phyloP scores from a whole-genome alignment of 2,329 filamentous ascomycete species.

The Fusarium stilboides region DNA sequence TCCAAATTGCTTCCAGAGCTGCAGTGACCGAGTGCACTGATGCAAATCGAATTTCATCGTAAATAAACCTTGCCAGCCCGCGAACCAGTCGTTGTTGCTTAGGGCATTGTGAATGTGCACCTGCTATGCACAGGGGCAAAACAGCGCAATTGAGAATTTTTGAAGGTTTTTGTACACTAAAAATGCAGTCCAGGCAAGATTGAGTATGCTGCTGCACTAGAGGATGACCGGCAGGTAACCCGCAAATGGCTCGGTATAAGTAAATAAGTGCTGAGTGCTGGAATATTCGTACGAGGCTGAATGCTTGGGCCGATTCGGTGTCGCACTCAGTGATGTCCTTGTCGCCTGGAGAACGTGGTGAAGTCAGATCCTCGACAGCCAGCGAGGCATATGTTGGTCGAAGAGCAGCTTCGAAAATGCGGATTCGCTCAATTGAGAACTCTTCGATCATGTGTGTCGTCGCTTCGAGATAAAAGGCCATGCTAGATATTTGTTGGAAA shows the following conservation, averaged over 20 bases:
- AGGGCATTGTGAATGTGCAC: slow-evolving; percentile 52
- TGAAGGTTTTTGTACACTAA: slow-evolving; percentile 54
- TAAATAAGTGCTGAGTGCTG: slow-evolving; percentile 60
- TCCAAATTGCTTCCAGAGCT: slow-evolving; percentile 46
- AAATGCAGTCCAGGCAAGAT: slow-evolving; percentile 56
- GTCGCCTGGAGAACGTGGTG: not conserved
- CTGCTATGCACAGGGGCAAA: slow-evolving; percentile 57
- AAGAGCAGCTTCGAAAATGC: slow-evolving; percentile 48
- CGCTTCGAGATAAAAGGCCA: slow-evolving; percentile 51
- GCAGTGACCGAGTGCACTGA: slow-evolving; percentile 56
- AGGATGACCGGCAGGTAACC: slow-evolving; percentile 56
- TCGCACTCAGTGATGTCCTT: slow-evolving; percentile 30
- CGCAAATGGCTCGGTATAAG: slow-evolving; percentile 60
- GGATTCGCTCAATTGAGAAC: slow-evolving; percentile 51
- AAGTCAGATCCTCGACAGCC: slow-evolving; percentile 46
- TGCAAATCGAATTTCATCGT: slow-evolving; percentile 53
- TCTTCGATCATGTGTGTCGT: slow-evolving; percentile 33
- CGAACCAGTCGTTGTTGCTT: slow-evolving; percentile 50
- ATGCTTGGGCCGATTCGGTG: slow-evolving; percentile 53
- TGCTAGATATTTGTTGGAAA: slow-evolving; percentile 52
- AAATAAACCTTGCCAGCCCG: slow-evolving; percentile 43
- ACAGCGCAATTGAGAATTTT: slow-evolving; percentile 59
- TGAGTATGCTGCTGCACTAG: slow-evolving; percentile 59
- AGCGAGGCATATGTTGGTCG: slow-evolving; percentile 49
- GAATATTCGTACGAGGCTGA: slow-evolving; percentile 58